Evolutionary conservation across 352 stramenopile species (phyloP), one percentile per base, ranked within the genome.

Genomic region (Phytophthora parvispora): DNA sequence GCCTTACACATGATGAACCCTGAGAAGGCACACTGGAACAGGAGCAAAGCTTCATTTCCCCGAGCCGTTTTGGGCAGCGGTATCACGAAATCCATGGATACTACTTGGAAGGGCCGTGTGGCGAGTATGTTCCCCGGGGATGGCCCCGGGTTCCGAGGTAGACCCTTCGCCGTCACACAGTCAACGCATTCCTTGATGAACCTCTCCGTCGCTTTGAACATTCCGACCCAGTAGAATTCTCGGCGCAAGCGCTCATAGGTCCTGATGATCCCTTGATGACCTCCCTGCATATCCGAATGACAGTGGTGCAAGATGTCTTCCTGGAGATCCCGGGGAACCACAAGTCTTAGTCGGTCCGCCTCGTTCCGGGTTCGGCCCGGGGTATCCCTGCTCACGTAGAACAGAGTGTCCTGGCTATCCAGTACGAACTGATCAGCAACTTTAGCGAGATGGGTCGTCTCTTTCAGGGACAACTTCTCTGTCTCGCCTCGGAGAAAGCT

Each of bases 1-100:
- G 72, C 31, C 15, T 78, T 66, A 22, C 40, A 60, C 64, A 83
- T 78, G 0, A 75, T 59, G n/a, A 61, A 53, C 2, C 55, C 27
- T 2, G 52, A 59, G 32, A 48, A 62, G 18, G 28, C 7, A 13
- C 55, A 62, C 38, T 64, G 57, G 15, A 75, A 57, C 12, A 59
- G 34, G 1, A 65, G 47, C 9, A 58, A 22, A 6, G 48, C 62
- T 18, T 31, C 42, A 22, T 56, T 67, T n/a, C 50, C 57, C 15
- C 40, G 27, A 16, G 20, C 13, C 3, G 43, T 60, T 16, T 25
- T 7, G 18, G 57, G 52, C 13, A 68, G n/a, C 9, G 55, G 45
- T 4, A 60, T 73, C 15, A 64, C 38, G n/a, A 62, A 73, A 28
- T 69, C 59, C 65, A 61, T 72, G 25, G 56, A 62, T 0, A 72